Percentiles rank a stretch among this genome's conserved stretches.
Conservation (phyloP, 768 basidiomycete genomes). For the Amylocystis lapponica region DNA sequence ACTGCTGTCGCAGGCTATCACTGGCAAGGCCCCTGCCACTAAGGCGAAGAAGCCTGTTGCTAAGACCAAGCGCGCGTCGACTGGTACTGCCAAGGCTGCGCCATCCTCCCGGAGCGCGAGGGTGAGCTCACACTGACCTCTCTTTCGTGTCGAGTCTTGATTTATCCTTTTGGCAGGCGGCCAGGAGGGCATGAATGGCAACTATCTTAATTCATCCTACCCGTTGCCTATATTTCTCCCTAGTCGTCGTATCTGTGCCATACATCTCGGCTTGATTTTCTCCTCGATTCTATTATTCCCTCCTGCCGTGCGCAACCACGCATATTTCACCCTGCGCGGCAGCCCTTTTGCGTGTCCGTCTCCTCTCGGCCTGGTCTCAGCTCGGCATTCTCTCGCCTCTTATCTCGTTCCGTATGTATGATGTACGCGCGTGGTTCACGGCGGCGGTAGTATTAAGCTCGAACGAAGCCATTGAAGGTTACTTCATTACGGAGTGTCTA, state of each 20-base stretch:
- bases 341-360: neutral
- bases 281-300: neutral
- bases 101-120: constrained; percentile 1
- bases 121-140: neutral
- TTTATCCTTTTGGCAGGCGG: neutral
- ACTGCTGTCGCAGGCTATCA: constrained; percentile 8
- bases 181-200: neutral
- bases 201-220: neutral
- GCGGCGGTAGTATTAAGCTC: too few relatives aligned
- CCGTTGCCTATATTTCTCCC: neutral
- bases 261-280: neutral
- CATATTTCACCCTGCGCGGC: neutral
- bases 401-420: constrained; percentile 1
- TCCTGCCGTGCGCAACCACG: neutral
- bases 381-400: too few relatives aligned
- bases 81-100: neutral
- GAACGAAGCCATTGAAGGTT: too few relatives aligned
- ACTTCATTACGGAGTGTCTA: too few relatives aligned
- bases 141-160: neutral
- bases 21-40: constrained; percentile 10
- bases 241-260: neutral
- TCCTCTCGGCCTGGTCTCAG: too few relatives aligned
- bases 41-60: constrained; percentile 9
- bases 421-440: too few relatives aligned
- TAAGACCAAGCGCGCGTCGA: neutral